Conservation (phyloP, 768 basidiomycete species). For the Harrya chromipes region DNA sequence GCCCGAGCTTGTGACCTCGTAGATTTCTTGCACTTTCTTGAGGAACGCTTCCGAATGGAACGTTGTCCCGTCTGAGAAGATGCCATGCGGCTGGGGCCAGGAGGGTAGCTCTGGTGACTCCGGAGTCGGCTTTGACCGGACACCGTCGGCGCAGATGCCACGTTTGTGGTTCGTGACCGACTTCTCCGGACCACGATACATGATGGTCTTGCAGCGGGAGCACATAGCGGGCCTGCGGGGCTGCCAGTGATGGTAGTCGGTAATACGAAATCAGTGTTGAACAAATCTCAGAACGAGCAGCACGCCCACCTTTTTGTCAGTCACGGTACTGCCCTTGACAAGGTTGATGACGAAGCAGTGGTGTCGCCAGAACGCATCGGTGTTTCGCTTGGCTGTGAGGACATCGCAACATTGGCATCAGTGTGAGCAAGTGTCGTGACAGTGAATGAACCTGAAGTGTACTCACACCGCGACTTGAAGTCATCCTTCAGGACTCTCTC, state of each 20-base stretch:
- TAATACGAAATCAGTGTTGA: neutral
- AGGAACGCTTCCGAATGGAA: neutral
- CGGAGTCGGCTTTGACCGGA: neutral
- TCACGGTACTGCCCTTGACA: neutral
- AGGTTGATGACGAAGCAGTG: neutral
- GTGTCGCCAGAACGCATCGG: neutral
- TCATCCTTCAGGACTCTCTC: too few relatives aligned
- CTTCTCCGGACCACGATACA: conserved; percentile 2
- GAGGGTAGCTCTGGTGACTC: neutral
- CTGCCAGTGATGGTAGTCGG: neutral
- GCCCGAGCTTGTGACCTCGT: neutral
- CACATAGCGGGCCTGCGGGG: neutral
- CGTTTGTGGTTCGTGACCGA: conserved; percentile 1
- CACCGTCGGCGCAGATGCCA: neutral
- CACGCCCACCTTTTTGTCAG: neutral
- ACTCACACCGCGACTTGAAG: too few relatives aligned
- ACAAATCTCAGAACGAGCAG: neutral
- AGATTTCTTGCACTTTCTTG: neutral
- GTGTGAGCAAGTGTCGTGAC: too few relatives aligned
- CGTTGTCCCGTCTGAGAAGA: neutral
- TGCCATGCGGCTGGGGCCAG: conserved; percentile 7
- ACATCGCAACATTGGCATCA: too few relatives aligned
- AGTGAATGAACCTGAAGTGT: too few relatives aligned
- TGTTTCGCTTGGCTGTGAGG: neutral
- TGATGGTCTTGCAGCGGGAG: conserved; percentile 2